phyloP scores from a whole-genome alignment of 176 grass and related monocot genomes.

The Puya raimondii region DNA sequence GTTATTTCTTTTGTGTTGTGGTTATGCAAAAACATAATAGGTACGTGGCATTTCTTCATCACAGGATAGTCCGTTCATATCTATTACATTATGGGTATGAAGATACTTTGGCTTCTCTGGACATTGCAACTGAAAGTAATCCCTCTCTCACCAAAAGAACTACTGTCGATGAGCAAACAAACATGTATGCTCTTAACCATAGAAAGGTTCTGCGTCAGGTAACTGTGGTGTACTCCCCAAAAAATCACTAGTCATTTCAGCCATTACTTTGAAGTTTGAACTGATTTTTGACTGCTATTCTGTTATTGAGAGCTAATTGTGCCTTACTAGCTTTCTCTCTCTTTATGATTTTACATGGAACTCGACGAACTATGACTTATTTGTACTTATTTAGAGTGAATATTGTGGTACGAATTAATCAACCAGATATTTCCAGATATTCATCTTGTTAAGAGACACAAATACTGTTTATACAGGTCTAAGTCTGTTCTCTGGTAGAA shows the following conservation, averaged over 20 bases:
- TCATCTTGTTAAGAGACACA: no score
- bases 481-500: no score
- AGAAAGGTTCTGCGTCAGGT: constrained; percentile 91
- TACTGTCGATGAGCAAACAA: constrained; percentile 63
- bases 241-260: neutral
- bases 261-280: neutral
- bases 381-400: neutral
- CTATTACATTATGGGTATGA: constrained; percentile 95
- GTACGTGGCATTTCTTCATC: neutral
- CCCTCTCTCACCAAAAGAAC: constrained; percentile 42
- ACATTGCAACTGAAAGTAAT: constrained; percentile 62
- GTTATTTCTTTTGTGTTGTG: neutral
- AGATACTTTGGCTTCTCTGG: constrained; percentile 94
- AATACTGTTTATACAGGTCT: no score
- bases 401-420: neutral
- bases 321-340: neutral
- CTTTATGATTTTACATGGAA: neutral
- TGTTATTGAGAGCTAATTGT: neutral
- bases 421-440: no score
- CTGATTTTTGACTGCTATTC: neutral
- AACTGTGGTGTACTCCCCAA: constrained; percentile 12
- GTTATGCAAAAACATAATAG: neutral
- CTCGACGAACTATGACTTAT: neutral
- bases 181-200: constrained; percentile 82
- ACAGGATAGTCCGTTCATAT: constrained; percentile 94